A percentile compares a stretch with the other conserved stretches of the same genome.
phyloP scores from a whole-genome alignment of 352 stramenopile genomes.

The Globisporangium viniferum region DNA sequence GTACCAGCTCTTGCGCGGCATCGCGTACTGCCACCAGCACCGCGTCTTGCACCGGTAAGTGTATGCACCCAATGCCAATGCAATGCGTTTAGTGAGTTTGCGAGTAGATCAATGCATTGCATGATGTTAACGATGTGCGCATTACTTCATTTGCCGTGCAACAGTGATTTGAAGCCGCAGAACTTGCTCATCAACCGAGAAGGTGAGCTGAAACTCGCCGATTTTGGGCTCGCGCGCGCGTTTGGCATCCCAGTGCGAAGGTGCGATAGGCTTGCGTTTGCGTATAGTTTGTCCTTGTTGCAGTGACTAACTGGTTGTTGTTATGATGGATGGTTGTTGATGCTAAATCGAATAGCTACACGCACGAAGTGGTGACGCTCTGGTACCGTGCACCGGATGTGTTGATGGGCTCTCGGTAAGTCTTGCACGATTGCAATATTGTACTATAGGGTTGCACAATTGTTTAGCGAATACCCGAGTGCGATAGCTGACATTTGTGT shows the following conservation, averaged over 20 bases:
- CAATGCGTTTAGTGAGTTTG: neutral
- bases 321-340: neutral
- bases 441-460: too few relatives aligned
- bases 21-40: slow-evolving; percentile 99
- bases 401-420: slow-evolving; percentile 93
- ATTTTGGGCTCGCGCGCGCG: slow-evolving; percentile 99
- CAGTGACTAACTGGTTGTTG: neutral
- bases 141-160: slow-evolving; percentile 19
- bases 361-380: slow-evolving; percentile 99
- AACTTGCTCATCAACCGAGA: slow-evolving; percentile 98
- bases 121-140: neutral
- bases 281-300: neutral
- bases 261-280: slow-evolving; percentile 21
- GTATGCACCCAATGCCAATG: neutral
- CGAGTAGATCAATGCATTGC: neutral
- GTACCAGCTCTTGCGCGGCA: slow-evolving; percentile 98
- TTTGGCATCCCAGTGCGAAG: slow-evolving; percentile 99
- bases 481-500: too few relatives aligned
- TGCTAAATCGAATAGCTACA: slow-evolving; percentile 75
- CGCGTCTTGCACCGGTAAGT: slow-evolving; percentile 88
- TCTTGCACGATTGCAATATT: neutral
- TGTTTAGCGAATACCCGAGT: too few relatives aligned
- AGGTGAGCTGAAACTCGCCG: slow-evolving; percentile 98
- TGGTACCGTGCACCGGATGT: slow-evolving; percentile 99
- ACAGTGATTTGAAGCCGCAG: slow-evolving; percentile 98